Evolutionary conservation across 2,329 filamentous ascomycete genomes (phyloP).

Genomic region (Canariomyces notabilis): DNA sequence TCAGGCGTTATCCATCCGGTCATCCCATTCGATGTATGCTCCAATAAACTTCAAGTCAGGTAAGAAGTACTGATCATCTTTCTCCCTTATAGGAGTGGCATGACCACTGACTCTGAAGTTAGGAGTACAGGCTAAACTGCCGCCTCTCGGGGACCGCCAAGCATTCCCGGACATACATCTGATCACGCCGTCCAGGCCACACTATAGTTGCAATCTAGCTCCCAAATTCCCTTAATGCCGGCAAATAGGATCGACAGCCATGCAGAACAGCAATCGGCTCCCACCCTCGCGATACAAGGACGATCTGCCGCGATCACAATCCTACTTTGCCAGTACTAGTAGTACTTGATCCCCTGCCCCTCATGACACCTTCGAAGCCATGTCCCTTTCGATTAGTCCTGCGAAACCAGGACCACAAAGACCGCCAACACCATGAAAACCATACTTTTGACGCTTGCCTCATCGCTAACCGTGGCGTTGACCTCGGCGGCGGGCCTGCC

Average conservation of each 20-base stretch:
- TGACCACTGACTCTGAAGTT: too few relatives aligned
- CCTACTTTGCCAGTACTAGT: too few relatives aligned
- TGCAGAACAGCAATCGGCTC: slow-evolving; percentile 2
- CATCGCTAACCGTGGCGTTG: neutral
- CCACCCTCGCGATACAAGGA: neutral
- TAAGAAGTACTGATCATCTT: too few relatives aligned
- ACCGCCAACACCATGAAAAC: slow-evolving; percentile 7
- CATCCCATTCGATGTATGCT: too few relatives aligned
- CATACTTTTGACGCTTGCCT: neutral
- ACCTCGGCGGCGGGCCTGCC: neutral
- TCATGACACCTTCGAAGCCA: neutral
- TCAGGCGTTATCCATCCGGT: too few relatives aligned
- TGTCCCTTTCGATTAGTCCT: neutral
- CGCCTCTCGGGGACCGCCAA: neutral
- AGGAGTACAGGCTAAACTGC: neutral
- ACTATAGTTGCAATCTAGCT: slow-evolving; percentile 8
- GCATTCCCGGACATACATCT: neutral
- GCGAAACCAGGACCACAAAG: neutral
- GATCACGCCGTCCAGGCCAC: neutral
- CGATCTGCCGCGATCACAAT: neutral
- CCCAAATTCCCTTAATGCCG: slow-evolving; percentile 7
- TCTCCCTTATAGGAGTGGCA: too few relatives aligned
- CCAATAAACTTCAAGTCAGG: too few relatives aligned
- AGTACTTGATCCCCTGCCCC: neutral
- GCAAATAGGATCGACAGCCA: slow-evolving; percentile 10